Percentiles rank a stretch among this genome's conserved stretches.
These are phyloP conservation scores for Staphylotrichum tortipilum DNA, from an alignment of 495 filamentous ascomycete genomes.

Conservation along the genomic window DNA sequence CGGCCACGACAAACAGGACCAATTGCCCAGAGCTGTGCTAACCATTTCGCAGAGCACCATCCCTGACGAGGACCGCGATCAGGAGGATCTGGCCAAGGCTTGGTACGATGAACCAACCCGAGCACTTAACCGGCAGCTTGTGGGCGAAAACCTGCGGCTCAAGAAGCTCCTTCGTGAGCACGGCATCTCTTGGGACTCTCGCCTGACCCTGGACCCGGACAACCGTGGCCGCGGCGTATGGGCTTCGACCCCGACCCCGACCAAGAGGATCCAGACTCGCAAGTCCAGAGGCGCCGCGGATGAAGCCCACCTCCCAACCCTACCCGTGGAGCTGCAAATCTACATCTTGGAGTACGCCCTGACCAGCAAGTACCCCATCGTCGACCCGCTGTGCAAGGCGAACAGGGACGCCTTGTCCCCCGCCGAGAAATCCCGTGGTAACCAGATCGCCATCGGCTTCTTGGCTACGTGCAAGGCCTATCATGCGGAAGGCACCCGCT, in stretches of 20 bases:
- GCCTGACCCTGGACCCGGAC: constrained; percentile 6
- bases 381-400: constrained; percentile 37
- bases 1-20: too few relatives aligned
- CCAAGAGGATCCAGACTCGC: constrained; percentile 1
- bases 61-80: constrained; percentile 36
- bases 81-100: constrained; percentile 32
- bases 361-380: constrained; percentile 35
- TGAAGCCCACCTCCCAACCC: constrained; percentile 22
- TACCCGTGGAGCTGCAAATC: constrained; percentile 38
- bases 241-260: constrained; percentile 5
- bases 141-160: constrained; percentile 29
- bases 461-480: constrained; percentile 37
- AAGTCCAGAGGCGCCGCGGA: constrained; percentile 1
- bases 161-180: constrained; percentile 34
- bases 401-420: constrained; percentile 24
- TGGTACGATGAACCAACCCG: constrained; percentile 34
- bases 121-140: constrained; percentile 24
- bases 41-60: not conserved
- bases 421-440: constrained; percentile 26
- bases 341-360: constrained; percentile 37
- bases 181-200: constrained; percentile 27
- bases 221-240: constrained; percentile 7
- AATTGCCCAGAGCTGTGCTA: not conserved
- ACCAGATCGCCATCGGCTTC: constrained; percentile 34
- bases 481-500: constrained; percentile 29